phyloP scores from a whole-genome alignment of 345 rosid species.

The Eucalyptus marginata region DNA sequence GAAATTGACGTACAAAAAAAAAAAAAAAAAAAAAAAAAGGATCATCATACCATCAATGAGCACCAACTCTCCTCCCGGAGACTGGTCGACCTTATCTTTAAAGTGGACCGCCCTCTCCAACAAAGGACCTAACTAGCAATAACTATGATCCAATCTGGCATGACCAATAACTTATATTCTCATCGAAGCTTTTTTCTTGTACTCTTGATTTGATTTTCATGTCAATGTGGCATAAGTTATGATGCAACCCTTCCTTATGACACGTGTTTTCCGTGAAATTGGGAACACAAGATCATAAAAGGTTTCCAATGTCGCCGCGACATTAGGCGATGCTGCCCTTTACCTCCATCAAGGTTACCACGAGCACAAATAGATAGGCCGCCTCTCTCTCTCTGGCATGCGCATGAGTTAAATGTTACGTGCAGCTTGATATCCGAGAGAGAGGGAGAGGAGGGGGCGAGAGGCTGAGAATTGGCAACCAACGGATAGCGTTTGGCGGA shows the following conservation, averaged over 20 bases:
- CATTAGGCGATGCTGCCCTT: neutral
- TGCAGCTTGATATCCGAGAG: neutral
- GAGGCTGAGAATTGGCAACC: accelerated
- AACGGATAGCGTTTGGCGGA: neutral
- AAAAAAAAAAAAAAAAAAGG: accelerated
- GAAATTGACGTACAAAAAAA: neutral
- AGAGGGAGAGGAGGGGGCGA: too few species aligned
- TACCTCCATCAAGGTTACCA: neutral
- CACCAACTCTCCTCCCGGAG: neutral
- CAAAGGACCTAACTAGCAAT: neutral
- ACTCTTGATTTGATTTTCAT: neutral
- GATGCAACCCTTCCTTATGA: accelerated
- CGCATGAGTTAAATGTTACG: accelerated
- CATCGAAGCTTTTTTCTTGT: neutral
- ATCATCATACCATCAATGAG: accelerated
- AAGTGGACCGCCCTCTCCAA: accelerated
- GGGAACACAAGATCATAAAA: accelerated
- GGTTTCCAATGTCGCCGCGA: neutral
- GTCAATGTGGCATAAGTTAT: accelerated
- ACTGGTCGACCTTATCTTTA: accelerated
- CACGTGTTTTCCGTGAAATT: accelerated
- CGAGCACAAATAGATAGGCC: neutral
- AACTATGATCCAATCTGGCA: too few species aligned
- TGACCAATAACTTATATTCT: neutral
- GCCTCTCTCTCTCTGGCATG: neutral